phyloP scores from a whole-genome alignment of 768 basidiomycete genomes.

The Podaxis rugospora region DNA sequence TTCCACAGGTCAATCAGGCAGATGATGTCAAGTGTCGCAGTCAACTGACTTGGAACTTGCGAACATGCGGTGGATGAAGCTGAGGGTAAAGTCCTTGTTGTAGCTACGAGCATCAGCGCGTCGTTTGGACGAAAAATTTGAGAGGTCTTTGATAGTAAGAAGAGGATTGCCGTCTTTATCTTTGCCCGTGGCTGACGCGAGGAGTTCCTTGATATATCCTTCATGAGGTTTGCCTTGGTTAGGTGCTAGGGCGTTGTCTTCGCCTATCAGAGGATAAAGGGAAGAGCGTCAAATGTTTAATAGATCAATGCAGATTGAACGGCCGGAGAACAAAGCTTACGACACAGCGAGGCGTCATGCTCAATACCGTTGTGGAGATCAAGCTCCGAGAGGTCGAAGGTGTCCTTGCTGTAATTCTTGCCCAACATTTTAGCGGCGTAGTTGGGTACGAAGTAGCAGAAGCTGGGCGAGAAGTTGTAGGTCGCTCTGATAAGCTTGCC shows the following conservation, averaged over 20 bases:
- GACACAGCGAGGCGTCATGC: slow-evolving; percentile 59
- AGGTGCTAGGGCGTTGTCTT: slow-evolving; percentile 39
- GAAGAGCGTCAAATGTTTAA: background rate
- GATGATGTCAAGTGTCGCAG: background rate
- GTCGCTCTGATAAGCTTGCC: slow-evolving; percentile 40
- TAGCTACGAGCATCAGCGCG: slow-evolving; percentile 47
- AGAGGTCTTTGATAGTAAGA: slow-evolving; percentile 57
- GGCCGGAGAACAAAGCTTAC: slow-evolving; percentile 35
- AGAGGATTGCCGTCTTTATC: slow-evolving; percentile 39
- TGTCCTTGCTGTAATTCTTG: slow-evolving; percentile 53
- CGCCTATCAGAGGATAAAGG: slow-evolving; percentile 32
- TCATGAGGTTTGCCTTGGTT: slow-evolving; percentile 52
- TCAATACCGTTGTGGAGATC: slow-evolving; percentile 75
- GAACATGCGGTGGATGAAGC: slow-evolving; percentile 52
- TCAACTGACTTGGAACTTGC: slow-evolving; percentile 59
- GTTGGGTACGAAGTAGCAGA: slow-evolving; percentile 64
- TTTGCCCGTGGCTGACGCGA: slow-evolving; percentile 56
- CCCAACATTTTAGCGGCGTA: slow-evolving; percentile 54
- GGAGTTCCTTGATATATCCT: slow-evolving; percentile 49
- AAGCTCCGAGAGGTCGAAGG: slow-evolving; percentile 62
- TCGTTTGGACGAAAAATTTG: slow-evolving; percentile 53
- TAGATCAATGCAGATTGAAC: background rate
- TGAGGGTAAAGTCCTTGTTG: slow-evolving; percentile 56
- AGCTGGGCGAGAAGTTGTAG: slow-evolving; percentile 68
- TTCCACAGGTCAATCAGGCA: background rate